Percentiles rank a stretch among this genome's conserved stretches.
Evolutionary conservation across 2,329 filamentous ascomycete species (phyloP).

Genomic region (Ascomycota sp.): DNA sequence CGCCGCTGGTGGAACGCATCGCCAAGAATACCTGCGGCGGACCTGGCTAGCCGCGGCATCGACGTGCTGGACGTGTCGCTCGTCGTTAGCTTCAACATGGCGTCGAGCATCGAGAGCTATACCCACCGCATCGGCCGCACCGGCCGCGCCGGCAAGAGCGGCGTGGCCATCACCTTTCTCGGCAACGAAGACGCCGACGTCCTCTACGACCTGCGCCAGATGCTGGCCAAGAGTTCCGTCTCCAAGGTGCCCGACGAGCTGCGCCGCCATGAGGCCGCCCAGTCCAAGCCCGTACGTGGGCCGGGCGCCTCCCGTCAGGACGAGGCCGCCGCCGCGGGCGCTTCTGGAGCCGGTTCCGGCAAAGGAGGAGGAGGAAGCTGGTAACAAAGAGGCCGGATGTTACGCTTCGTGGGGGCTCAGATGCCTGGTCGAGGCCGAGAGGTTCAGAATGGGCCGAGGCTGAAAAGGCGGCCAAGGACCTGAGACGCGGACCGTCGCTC

Average conservation of each 20-base stretch:
- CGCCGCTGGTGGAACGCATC: slow-evolving; percentile 75
- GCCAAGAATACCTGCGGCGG: slow-evolving; percentile 95
- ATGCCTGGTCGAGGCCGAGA: too few relatives aligned
- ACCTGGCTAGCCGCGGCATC: slow-evolving; percentile 91
- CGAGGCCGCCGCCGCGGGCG: slow-evolving; percentile 8
- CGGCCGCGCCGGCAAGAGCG: slow-evolving; percentile 89
- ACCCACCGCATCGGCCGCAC: slow-evolving; percentile 94
- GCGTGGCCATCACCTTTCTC: slow-evolving; percentile 89
- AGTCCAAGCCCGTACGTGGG: slow-evolving; percentile 47
- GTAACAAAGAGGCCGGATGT: too few relatives aligned
- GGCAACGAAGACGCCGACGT: slow-evolving; percentile 78
- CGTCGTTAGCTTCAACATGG: slow-evolving; percentile 99
- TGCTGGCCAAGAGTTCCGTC: slow-evolving; percentile 77
- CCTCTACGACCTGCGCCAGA: slow-evolving; percentile 88
- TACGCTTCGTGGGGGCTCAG: too few relatives aligned
- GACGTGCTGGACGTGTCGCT: slow-evolving; percentile 86
- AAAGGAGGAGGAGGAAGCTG: slow-evolving; percentile 4
- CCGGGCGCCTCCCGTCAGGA: slow-evolving; percentile 10
- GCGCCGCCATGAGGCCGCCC: slow-evolving; percentile 73
- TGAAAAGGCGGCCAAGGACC: too few relatives aligned
- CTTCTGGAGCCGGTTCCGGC: slow-evolving; percentile 3
- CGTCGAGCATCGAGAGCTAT: slow-evolving; percentile 77
- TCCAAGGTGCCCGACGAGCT: slow-evolving; percentile 83
- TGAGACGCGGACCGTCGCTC: too few relatives aligned
- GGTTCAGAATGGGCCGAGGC: too few relatives aligned